Percentiles rank a stretch among this genome's conserved stretches.
Evolutionary conservation across 139 green algal genomes (phyloP).

Genomic region (Trebouxia sp.): DNA sequence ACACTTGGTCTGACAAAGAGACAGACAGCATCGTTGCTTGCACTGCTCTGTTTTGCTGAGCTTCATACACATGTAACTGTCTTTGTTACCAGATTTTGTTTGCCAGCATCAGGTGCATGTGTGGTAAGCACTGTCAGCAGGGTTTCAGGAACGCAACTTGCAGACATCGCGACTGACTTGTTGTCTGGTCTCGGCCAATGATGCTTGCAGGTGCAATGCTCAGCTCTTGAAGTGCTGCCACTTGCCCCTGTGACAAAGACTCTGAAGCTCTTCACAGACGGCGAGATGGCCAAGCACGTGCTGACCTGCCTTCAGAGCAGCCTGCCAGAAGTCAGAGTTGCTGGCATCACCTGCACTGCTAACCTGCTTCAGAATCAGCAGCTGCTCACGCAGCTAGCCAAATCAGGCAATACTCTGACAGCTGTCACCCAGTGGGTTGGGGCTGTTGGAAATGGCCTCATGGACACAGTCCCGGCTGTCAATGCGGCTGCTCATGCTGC

Average conservation of each 20-base stretch:
- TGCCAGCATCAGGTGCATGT: too few relatives aligned
- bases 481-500: constrained; percentile 11
- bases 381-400: background rate
- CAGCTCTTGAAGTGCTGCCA: constrained; percentile 23
- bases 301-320: constrained; percentile 26
- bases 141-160: too few relatives aligned
- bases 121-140: too few relatives aligned
- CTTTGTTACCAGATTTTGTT: too few relatives aligned
- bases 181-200: too few relatives aligned
- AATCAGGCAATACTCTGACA: background rate
- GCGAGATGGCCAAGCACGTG: background rate
- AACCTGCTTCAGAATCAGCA: background rate
- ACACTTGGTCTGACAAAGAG: too few relatives aligned
- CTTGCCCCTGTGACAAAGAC: background rate
- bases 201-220: constrained; percentile 26
- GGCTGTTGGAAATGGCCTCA: constrained; percentile 11
- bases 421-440: constrained; percentile 10
- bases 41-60: too few relatives aligned
- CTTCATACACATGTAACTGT: too few relatives aligned
- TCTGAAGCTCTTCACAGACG: constrained; percentile 16
- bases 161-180: too few relatives aligned
- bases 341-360: background rate
- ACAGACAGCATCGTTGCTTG: too few relatives aligned
- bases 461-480: constrained; percentile 25
- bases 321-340: constrained; percentile 10